phyloP scores from a whole-genome alignment of 1,284 basidiomycete species.

The Tilletia setariae region DNA sequence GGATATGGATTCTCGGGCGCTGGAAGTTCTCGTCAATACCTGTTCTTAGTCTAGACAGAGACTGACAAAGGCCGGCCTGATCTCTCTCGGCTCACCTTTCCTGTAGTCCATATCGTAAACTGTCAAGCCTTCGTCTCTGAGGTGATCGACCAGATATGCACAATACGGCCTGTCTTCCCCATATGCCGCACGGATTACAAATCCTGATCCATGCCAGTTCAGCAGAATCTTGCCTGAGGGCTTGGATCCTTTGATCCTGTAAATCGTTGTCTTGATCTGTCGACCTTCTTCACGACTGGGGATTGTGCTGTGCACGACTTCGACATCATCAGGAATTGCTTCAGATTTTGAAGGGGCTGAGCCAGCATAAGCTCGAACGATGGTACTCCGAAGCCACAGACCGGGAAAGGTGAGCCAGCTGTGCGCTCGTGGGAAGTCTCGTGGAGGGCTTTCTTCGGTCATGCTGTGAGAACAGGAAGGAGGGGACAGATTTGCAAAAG shows the following conservation, averaged over 20 bases:
- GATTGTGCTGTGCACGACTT: constrained; percentile 5
- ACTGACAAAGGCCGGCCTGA: too few species aligned
- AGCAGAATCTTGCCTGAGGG: background rate
- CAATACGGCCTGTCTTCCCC: constrained; percentile 7
- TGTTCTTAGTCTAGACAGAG: too few species aligned
- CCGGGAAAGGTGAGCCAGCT: background rate
- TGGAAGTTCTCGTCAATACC: too few species aligned
- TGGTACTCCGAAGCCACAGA: background rate
- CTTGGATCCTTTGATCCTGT: background rate
- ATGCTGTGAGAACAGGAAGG: too few species aligned
- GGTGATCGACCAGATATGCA: background rate
- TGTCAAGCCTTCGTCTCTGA: background rate
- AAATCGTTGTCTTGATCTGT: background rate
- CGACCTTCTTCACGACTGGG: background rate
- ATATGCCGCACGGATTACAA: background rate
- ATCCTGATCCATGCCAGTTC: constrained; percentile 7
- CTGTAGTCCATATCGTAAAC: constrained; percentile 10
- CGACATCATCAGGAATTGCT: background rate
- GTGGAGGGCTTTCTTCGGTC: background rate
- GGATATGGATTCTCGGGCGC: constrained; percentile 9
- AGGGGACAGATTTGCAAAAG: background rate
- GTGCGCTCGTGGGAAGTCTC: background rate
- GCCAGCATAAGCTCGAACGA: background rate
- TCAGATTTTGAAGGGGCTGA: background rate
- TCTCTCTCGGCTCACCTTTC: background rate